Conservation (phyloP, 169 alveolate genomes). For the Plasmodium falciparum region DNA sequence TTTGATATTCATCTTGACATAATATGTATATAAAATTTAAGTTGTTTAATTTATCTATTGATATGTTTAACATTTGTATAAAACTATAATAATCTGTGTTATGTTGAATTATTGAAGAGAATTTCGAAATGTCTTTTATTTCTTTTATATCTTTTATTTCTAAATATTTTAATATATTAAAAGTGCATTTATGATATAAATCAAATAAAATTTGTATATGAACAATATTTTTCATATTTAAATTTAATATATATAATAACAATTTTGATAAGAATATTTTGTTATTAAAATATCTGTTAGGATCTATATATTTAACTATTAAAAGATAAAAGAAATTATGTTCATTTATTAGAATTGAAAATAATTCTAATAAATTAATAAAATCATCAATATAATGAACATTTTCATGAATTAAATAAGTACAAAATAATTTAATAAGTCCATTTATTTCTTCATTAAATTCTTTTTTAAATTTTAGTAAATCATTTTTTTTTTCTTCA, state of each 20-base stretch:
- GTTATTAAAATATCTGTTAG: constrained; percentile 22
- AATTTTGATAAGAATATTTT: constrained; percentile 34
- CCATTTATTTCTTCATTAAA: constrained; percentile 28
- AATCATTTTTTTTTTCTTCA: neutral
- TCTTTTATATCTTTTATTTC: neutral
- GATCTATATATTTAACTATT: constrained; percentile 16
- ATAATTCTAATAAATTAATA: constrained; percentile 47
- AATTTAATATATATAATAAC: constrained; percentile 37
- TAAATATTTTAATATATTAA: constrained; percentile 33
- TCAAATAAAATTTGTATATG: constrained; percentile 41
- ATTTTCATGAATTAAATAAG: constrained; percentile 53
- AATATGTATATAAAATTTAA: constrained; percentile 44
- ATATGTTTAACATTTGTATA: constrained; percentile 4
- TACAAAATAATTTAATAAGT: constrained; percentile 36
- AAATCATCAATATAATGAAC: constrained; percentile 58
- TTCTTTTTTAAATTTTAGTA: constrained; percentile 12
- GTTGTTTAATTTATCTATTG: constrained; percentile 41
- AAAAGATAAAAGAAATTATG: constrained; percentile 12
- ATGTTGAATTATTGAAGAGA: neutral
- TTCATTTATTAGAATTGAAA: constrained; percentile 23
- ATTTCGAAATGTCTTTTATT: neutral
- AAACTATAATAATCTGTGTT: constrained; percentile 16
- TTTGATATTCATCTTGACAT: constrained; percentile 69
- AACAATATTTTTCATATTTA: constrained; percentile 39
- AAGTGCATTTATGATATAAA: constrained; percentile 37